Conservation (phyloP, 2,329 filamentous ascomycete species). For the Aspergillus sclerotialis region DNA sequence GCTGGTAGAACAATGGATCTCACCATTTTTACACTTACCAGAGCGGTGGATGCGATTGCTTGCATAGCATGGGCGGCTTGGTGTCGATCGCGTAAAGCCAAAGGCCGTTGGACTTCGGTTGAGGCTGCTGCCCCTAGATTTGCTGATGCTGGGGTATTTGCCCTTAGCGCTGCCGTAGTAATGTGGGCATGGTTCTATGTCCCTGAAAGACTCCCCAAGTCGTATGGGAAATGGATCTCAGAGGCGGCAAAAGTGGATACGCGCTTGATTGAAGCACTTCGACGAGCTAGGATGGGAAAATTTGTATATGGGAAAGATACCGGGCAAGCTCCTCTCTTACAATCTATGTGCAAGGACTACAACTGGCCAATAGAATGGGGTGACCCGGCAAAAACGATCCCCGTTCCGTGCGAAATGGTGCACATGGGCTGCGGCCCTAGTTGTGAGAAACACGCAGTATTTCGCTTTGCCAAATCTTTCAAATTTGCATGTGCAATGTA, state of each 20-base stretch:
- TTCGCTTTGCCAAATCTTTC: constrained; percentile 63
- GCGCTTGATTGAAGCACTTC: constrained; percentile 67
- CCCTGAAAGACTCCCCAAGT: constrained; percentile 61
- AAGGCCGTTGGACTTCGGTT: constrained; percentile 23
- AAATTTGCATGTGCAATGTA: constrained; percentile 70
- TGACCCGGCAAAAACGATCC: constrained; percentile 61
- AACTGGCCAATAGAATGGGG: constrained; percentile 63
- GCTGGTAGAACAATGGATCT: constrained; percentile 74
- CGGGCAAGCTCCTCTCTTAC: constrained; percentile 60
- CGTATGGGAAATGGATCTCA: constrained; percentile 77
- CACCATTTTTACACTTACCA: constrained; percentile 67
- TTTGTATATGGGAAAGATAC: constrained; percentile 69
- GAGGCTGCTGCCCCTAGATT: constrained; percentile 38
- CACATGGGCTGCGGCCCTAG: constrained; percentile 70
- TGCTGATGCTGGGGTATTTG: constrained; percentile 65
- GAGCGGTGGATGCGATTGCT: constrained; percentile 65
- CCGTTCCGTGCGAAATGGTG: constrained; percentile 75
- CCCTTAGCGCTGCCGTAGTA: constrained; percentile 63
- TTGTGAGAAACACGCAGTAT: constrained; percentile 64
- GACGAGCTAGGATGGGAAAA: constrained; percentile 55
- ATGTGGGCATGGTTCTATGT: constrained; percentile 89
- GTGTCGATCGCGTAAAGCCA: constrained; percentile 26
- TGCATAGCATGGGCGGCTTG: constrained; percentile 57
- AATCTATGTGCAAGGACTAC: constrained; percentile 66
- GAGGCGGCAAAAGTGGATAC: constrained; percentile 67